Base-by-base conservation (phyloP, 2,329 filamentous ascomycete genomes). In the Diaporthe sp. region DNA sequence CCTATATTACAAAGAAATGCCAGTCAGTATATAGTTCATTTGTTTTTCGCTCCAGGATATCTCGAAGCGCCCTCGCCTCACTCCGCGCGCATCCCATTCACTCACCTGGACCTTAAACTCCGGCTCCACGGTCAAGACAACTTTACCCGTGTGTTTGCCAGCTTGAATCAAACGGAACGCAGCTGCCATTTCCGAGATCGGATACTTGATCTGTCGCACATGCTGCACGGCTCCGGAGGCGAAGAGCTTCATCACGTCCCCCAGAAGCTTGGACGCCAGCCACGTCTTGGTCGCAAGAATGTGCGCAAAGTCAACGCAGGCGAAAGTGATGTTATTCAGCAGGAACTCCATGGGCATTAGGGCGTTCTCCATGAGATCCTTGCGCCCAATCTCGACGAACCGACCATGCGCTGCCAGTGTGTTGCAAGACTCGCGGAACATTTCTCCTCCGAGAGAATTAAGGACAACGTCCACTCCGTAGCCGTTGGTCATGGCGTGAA, bases 321-420 rank as follows among this genome's bases (percentile, higher is more conserved):
- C 76, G 45, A 83, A 86, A 3, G 80, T 81, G 0, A 83, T 79
- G 6, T 83, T 84, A 1, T 75, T 75, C 7, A 83, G 79, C 57
- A 90, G 89, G 0, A 82, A 80, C 1, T 82, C 77, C 86, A 90
- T 87, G 3, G 84, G 82, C 9, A 90, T 78, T 3, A 81, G 84
- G 35, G 84, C 82, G 1, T 83, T 82, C 1, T 83, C 77, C 4
- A 87, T 79, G 61, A 87, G 85, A 13, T 25, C 45, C 75, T 84
- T 85, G 17, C 30, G 28, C 19, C 84, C 85, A n/a, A 88, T 83
- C 72, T 88, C 86, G 0, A 88, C 73, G 79, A 89, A 84, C 4
- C 77, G 80, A 0, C 87, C 87, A 60, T 83, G 85, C 6, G 80
- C 75, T 42, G 33, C 47, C 47, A 52, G 47, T 2, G 22, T 25